A percentile compares a stretch with the other conserved stretches of the same genome.
Conservation (phyloP, 1,139 yeast genomes). For the Suhomyces ambrosiae region DNA sequence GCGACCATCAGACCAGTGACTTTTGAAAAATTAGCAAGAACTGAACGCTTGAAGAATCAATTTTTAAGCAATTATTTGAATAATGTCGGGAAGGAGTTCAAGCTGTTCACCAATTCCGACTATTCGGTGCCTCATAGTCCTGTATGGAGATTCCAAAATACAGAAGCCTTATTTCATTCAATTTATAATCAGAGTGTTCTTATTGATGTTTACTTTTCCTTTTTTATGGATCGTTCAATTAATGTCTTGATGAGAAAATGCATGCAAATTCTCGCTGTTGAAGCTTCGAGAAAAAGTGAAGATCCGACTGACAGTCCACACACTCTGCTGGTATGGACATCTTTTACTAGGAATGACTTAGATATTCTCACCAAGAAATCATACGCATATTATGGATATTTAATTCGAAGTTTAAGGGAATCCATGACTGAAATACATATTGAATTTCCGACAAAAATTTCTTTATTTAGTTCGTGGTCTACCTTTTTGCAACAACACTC, state of each 20-base stretch:
- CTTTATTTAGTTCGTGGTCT: slow-evolving; percentile 42
- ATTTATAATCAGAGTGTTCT: slow-evolving; percentile 31
- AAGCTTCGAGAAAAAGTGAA: slow-evolving; percentile 8
- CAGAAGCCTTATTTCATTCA: slow-evolving; percentile 32
- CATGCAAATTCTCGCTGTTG: slow-evolving; percentile 23
- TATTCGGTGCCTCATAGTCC: slow-evolving; percentile 25
- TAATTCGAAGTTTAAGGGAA: slow-evolving; percentile 37
- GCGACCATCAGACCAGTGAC: slow-evolving; percentile 15
- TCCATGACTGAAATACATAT: slow-evolving; percentile 34
- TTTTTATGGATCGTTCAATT: slow-evolving; percentile 42
- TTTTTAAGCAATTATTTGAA: slow-evolving; percentile 21
- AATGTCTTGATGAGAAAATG: slow-evolving; percentile 35
- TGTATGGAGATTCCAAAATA: slow-evolving; percentile 28
- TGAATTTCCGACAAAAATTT: slow-evolving; percentile 42
- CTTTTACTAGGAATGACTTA: slow-evolving; percentile 33
- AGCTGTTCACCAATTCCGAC: slow-evolving; percentile 20
- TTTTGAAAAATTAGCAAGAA: slow-evolving; percentile 14
- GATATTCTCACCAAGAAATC: slow-evolving; percentile 36
- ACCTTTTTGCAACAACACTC: slow-evolving; percentile 38
- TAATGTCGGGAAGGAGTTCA: slow-evolving; percentile 16
- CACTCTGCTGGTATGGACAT: slow-evolving; percentile 15
- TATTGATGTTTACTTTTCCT: slow-evolving; percentile 33
- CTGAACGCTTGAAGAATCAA: slow-evolving; percentile 17
- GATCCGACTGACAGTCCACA: slow-evolving; percentile 9
- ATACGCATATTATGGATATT: slow-evolving; percentile 36